Evolutionary conservation across 331 rosid genomes (phyloP), one percentile per base, ranked within the genome.

Genomic region (Phaseolus coccineus): DNA sequence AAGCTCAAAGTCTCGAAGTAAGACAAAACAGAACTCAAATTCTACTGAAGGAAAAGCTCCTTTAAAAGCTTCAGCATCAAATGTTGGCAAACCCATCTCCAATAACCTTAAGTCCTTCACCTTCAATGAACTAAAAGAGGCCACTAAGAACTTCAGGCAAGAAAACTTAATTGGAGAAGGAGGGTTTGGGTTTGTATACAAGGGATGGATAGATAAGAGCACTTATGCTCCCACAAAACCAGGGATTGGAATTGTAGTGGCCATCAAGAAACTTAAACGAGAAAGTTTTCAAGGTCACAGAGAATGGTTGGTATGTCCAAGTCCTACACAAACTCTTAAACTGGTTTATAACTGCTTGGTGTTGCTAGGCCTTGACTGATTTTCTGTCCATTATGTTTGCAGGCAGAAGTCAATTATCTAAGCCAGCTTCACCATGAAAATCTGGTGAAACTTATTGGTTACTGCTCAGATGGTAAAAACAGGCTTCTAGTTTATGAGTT

Each of bases 251-350:
- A 90, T 88, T 44, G 93, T 95, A 56, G 99, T 93, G 57, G 99
- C 97, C 56, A 86, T 95, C 80, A 95, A 95, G 91, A 87, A 76
- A 48, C 99, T 95, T 84, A 95, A 91, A 80, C 92, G 84, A 71
- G 97, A 90, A 83, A 91, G 99, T 89, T 93, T 91, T 87, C 97
- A 92, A 84, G 97, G 99, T 37, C 95, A 95, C 94, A 90, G 87
- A 80, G 97, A 95, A 84, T 95, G 99, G 97, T 97, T 95, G 66
- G 97, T 94, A 86, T 16, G 98, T 87, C n/a, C 48, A 37, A 65
- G 15, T 65, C 47, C 65, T 81, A 69, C 37, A 39, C 51, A 47
- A 66, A 74, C 70, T 77, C 80, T 71, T 53, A 9, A 14, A 2
- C 42, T 28, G 67, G 30, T 59, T 13, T 65, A 47, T 77, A 53